These are phyloP conservation scores for Furculomyces boomerangus DNA, from an alignment of 371 early-diverging fungal genomes.

Conservation along the genomic window DNA sequence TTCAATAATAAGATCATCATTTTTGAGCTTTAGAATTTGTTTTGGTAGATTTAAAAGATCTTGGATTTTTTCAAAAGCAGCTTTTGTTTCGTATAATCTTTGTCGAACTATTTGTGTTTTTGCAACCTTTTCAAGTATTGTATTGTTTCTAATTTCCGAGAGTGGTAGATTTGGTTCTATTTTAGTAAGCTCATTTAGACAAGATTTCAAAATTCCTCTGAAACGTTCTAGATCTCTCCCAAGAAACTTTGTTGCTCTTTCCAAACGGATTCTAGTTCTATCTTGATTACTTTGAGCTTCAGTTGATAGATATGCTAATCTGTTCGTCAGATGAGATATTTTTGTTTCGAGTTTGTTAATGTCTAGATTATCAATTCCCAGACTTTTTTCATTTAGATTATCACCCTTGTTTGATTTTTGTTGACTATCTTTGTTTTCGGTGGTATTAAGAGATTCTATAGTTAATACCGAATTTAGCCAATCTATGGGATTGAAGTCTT, in stretches of 20 bases:
- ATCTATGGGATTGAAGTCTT: neutral
- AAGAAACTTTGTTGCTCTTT: neutral
- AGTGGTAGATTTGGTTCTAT: neutral
- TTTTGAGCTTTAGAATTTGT: neutral
- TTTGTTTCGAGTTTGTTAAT: neutral
- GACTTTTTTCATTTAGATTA: neutral
- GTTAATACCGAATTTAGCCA: neutral
- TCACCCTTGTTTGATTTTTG: neutral
- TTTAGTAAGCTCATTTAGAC: neutral
- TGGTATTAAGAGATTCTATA: neutral
- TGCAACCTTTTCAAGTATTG: neutral
- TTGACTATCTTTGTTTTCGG: neutral
- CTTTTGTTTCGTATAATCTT: neutral
- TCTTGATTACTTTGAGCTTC: slow-evolving; percentile 1
- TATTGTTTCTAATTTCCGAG: neutral
- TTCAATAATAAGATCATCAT: neutral
- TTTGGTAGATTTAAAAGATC: neutral
- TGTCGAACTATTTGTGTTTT: neutral
- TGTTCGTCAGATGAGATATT: neutral
- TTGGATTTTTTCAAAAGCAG: neutral
- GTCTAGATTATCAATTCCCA: neutral
- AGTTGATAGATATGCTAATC: neutral
- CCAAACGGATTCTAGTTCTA: neutral
- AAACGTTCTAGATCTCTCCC: neutral
- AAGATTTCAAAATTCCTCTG: neutral